Evolutionary conservation across 805 yeast genomes (phyloP).

Genomic region (Cyberlindnera misumaiensis): DNA sequence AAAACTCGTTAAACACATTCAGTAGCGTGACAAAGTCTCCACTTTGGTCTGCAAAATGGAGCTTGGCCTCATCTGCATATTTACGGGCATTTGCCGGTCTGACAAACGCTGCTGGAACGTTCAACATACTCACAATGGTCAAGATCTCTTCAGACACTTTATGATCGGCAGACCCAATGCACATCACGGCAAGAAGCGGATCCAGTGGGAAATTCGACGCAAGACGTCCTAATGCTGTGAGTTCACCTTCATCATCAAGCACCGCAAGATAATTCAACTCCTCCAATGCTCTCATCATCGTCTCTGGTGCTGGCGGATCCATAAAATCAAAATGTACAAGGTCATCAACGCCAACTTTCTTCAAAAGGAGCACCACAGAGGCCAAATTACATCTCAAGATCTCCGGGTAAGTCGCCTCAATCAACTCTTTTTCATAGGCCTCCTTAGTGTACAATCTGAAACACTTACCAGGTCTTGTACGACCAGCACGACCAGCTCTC

Average conservation of each 20-base stretch:
- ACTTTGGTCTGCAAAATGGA: constrained; percentile 82
- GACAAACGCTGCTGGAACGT: constrained; percentile 91
- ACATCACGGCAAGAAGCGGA: constrained; percentile 90
- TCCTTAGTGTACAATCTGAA: constrained; percentile 95
- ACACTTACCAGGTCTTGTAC: constrained; percentile 97
- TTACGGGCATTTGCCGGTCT: constrained; percentile 85
- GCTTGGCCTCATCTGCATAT: constrained; percentile 87
- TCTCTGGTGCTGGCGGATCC: constrained; percentile 99
- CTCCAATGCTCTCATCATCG: constrained; percentile 98
- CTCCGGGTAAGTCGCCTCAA: constrained; percentile 95
- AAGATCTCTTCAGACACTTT: constrained; percentile 84
- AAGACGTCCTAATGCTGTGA: constrained; percentile 82
- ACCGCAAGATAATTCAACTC: constrained; percentile 88
- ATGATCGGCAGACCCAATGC: constrained; percentile 81
- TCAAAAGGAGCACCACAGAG: constrained; percentile 85
- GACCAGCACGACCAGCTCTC: constrained; percentile 99
- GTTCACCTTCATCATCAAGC: constrained; percentile 83
- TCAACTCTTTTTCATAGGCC: constrained; percentile 87
- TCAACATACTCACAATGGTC: constrained; percentile 80
- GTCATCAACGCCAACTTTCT: constrained; percentile 92
- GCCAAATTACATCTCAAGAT: constrained; percentile 86
- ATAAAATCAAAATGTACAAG: constrained; percentile 96
- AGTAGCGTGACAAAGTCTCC: constrained; percentile 92
- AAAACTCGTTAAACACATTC: constrained; percentile 82
- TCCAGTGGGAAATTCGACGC: constrained; percentile 94